These are phyloP conservation scores for Tardiomyces blankii DNA, from an alignment of 1,139 yeast species.

Conservation along the genomic window DNA sequence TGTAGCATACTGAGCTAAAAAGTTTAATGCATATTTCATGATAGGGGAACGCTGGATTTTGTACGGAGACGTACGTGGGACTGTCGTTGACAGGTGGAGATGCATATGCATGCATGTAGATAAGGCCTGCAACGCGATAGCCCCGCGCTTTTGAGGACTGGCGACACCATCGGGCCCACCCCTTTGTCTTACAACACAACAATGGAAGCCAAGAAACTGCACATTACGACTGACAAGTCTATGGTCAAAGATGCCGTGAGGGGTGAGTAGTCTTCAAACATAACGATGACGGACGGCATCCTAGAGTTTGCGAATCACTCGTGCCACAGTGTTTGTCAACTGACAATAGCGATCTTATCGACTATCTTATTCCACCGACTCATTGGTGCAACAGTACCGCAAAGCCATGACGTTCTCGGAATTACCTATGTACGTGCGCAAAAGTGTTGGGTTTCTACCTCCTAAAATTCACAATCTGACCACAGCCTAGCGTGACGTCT, in stretches of 20 bases:
- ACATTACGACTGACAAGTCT: neutral
- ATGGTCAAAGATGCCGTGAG: neutral
- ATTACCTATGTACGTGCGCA: slow-evolving; percentile 26
- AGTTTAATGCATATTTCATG: neutral
- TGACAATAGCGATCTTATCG: slow-evolving; percentile 43
- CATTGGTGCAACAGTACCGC: slow-evolving; percentile 56
- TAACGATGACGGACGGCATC: too few species aligned
- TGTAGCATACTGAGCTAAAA: neutral
- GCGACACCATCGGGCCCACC: too few species aligned
- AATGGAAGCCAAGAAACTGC: neutral
- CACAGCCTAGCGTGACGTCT: slow-evolving; percentile 20
- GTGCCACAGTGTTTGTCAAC: too few species aligned
- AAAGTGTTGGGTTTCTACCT: neutral
- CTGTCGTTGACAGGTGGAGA: neutral
- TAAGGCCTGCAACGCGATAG: neutral
- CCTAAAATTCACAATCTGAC: slow-evolving; percentile 4
- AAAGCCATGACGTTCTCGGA: slow-evolving; percentile 32
- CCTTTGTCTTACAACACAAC: neutral
- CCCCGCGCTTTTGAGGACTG: neutral
- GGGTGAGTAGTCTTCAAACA: neutral
- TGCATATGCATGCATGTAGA: neutral
- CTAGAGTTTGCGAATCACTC: too few species aligned
- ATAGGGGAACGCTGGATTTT: too few species aligned
- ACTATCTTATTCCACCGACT: slow-evolving; percentile 60
- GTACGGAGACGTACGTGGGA: too few species aligned